phyloP scores from a whole-genome alignment of 1,139 yeast genomes.

The Candida glucosophila region DNA sequence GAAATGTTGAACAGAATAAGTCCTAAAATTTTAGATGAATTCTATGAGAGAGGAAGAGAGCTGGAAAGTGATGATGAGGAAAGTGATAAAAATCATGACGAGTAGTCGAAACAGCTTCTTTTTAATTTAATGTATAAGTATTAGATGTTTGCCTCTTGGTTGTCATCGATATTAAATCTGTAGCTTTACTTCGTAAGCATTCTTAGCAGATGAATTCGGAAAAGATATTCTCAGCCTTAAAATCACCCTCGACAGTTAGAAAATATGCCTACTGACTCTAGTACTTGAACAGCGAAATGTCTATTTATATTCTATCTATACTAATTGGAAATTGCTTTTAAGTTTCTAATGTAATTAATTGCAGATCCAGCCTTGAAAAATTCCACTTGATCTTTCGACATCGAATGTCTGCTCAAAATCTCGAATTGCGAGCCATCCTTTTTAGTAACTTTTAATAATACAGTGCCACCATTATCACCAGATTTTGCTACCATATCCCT shows the following conservation, averaged over 20 bases:
- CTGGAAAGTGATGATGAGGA: slow-evolving; percentile 51
- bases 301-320: slow-evolving; percentile 2
- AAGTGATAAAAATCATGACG: slow-evolving; percentile 31
- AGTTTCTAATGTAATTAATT: slow-evolving; percentile 80
- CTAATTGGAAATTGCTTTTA: slow-evolving; percentile 24
- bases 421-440: slow-evolving; percentile 62
- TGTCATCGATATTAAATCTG: slow-evolving; percentile 1
- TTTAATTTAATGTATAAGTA: no score
- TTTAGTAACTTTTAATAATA: slow-evolving; percentile 67
- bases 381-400: slow-evolving; percentile 93
- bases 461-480: slow-evolving; percentile 81
- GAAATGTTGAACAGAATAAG: slow-evolving; percentile 97
- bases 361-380: slow-evolving; percentile 98
- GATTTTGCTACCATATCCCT: slow-evolving; percentile 68
- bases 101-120: no score
- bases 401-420: slow-evolving; percentile 80
- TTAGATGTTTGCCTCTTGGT: slow-evolving; percentile 51
- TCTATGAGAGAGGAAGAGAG: slow-evolving; percentile 80
- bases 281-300: no score
- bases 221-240: no score
- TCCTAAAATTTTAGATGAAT: slow-evolving; percentile 91
- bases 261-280: no score
- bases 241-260: no score
- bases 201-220: no score
- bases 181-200: slow-evolving; percentile 1